Percentiles rank a stretch among this genome's conserved stretches.
These are phyloP conservation scores for Cercophora sp. DNA, from an alignment of 495 filamentous ascomycete species.

Conservation along the genomic window DNA sequence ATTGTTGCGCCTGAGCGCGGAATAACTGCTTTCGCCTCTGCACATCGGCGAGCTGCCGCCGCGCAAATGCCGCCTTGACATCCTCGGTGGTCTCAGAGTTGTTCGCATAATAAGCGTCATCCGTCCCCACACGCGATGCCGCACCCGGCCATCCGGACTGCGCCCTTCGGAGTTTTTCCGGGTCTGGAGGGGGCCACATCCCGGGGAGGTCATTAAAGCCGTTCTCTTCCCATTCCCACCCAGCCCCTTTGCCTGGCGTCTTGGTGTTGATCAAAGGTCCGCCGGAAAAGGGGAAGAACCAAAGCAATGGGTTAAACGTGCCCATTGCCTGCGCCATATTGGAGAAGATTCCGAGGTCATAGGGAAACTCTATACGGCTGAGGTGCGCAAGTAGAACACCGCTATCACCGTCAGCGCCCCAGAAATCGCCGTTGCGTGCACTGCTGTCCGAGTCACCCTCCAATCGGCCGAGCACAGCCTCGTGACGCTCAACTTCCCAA, in stretches of 20 bases:
- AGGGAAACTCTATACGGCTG: conserved; percentile 82
- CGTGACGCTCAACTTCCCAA: conserved; percentile 90
- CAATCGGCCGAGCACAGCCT: conserved; percentile 63
- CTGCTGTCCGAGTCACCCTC: conserved; percentile 28
- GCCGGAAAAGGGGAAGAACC: conserved; percentile 48
- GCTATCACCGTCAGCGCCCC: conserved; percentile 20
- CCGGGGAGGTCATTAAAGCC: conserved; percentile 70
- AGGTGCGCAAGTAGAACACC: conserved; percentile 52
- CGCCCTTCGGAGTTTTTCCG: conserved; percentile 64
- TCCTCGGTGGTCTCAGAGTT: conserved; percentile 22
- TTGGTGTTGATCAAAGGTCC: conserved; percentile 27
- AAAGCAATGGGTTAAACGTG: conserved; percentile 76
- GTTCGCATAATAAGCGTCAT: not conserved
- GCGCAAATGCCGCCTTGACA: conserved; percentile 31
- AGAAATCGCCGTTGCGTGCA: conserved; percentile 61
- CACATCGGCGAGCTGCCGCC: conserved; percentile 44
- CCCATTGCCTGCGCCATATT: conserved; percentile 84
- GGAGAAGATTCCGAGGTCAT: conserved; percentile 84
- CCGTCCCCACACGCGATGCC: conserved; percentile 11
- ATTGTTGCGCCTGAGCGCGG: conserved; percentile 49
- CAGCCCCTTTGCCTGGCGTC: conserved; percentile 30
- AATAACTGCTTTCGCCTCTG: conserved; percentile 25
- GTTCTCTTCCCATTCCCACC: conserved; percentile 74
- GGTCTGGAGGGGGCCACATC: conserved; percentile 85
- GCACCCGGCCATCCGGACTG: conserved; percentile 31